Evolutionary conservation across 2,329 filamentous ascomycete genomes (phyloP), one percentile per base, ranked within the genome.

Genomic region (Trichophyton schoenleinii): DNA sequence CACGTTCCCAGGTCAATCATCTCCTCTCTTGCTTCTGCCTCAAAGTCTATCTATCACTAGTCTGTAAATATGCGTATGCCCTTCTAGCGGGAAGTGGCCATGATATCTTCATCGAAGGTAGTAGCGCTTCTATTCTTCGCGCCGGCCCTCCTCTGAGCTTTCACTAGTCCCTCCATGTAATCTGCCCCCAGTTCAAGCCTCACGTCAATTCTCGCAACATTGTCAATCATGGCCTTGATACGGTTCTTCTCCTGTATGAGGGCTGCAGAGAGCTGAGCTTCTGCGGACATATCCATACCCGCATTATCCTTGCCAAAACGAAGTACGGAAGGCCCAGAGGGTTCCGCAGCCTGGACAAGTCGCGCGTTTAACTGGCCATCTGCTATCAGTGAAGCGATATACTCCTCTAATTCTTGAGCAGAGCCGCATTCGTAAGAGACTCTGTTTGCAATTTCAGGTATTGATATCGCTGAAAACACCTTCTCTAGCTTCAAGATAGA

Each of bases 401-500:
- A 73, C 18, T 66, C 62, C 61, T 75, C 73, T 13, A 72, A 68
- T 31, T 70, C 69, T 28, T 63, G 59, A 3, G 68, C 55, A 60
- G 69, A 63, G 7, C 61, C 58, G 5, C 68, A 68, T 53, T 68
- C 65, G 3, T 68, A 67, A 5, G 68, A 70, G 55, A 70, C 72
- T 58, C 69, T 70, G 60, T 68, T 69, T 18, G 72, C 68, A 15
- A 80, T 71, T 57, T 80, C 79, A 3, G 77, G 72, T 8, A 86
- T 74, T 3, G 82, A 80, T 38, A 87, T 75, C 4, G 84, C 82
- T 36, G 81, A 80, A 69, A 92, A 96, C 2, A 89, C 85, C 59
- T 83, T 81, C 52, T 86, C 84, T 28, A 97, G 79, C 63, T 84
- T 84, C 38, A 87, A 78, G 62, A 97, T 83, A 63, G 88, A 85